phyloP scores from a whole-genome alignment of 2,329 filamentous ascomycete species.

The Trichoderma aggressivum region DNA sequence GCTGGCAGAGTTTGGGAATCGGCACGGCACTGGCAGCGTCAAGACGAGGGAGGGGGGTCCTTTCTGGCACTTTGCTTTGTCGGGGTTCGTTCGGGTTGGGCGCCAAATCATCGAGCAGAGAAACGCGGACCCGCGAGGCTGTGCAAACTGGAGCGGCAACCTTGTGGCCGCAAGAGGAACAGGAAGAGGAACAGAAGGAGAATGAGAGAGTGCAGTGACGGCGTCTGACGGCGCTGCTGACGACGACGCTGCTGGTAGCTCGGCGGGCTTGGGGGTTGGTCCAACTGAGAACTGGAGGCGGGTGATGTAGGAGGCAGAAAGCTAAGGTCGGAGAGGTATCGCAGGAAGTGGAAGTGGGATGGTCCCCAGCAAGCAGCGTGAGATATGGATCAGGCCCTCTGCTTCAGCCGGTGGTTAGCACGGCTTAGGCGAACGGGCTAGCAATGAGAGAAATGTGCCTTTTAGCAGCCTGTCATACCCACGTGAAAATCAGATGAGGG shows the following conservation, averaged over 20 bases:
- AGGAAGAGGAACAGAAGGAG: neutral
- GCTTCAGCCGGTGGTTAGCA: slow-evolving; percentile 1
- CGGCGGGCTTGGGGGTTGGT: neutral
- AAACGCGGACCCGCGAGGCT: slow-evolving; percentile 18
- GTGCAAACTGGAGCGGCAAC: slow-evolving; percentile 18
- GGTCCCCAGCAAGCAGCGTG: neutral
- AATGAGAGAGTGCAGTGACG: neutral
- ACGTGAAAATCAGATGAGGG: slow-evolving; percentile 1
- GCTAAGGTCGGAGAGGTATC: neutral
- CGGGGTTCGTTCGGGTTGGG: slow-evolving; percentile 19
- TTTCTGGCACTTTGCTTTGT: slow-evolving; percentile 14
- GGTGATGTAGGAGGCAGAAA: slow-evolving; percentile 18
- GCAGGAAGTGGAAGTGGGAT: slow-evolving; percentile 8
- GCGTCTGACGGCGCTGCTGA: slow-evolving; percentile 16
- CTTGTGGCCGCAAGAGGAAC: slow-evolving; percentile 14
- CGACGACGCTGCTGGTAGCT: slow-evolving; percentile 14
- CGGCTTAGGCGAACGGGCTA: neutral
- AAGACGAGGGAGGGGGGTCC: neutral
- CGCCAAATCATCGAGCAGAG: slow-evolving; percentile 19
- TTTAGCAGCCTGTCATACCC: neutral
- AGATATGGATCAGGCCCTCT: neutral
- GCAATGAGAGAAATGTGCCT: neutral
- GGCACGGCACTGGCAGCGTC: slow-evolving; percentile 3
- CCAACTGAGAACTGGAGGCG: neutral
- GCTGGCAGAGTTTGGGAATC: slow-evolving; percentile 10